Evolutionary conservation across 2,329 filamentous ascomycete genomes (phyloP), one percentile per base, ranked within the genome.

Genomic region (Ophiognomonia clavigignenti-juglandacearum): DNA sequence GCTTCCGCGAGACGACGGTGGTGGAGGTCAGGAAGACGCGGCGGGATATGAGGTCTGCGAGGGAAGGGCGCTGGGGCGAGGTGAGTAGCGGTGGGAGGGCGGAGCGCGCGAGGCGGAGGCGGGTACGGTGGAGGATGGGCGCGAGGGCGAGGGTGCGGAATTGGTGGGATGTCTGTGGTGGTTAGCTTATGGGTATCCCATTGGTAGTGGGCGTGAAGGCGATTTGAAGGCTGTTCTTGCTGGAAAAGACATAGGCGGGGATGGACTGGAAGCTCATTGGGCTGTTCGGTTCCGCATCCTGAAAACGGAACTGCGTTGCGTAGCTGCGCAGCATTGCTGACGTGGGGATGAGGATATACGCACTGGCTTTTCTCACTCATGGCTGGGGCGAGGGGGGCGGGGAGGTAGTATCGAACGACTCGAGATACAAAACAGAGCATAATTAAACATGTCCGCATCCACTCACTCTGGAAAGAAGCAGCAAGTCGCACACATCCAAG

Each of bases 11-110:
- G 20, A 83, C 75, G 38, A 83, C 72, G 27, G 83, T 78, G 13
- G 81, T 87, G 45, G 75, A 71, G 34, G 82, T 85, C 35, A 86
- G 65, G 64, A 86, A 84, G 59, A 88, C 86, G 61, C 72, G 75
- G 34, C 82, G 75, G 19, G 71, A 64, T 43, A 83, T 80, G 13
- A 87, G 79, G 47, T 85, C 78, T 31, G 77, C 64, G 2, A 83
- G 69, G 4, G 78, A 74, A 3, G 83, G 80, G 7, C 81, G 75
- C 23, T 70, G 73, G 4, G 80, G 74, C 6, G 75, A 76, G 7
- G 69, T 67, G 10, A 88, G 71, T 26, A 80, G 68, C 14, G 74
- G 73, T 4, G 74, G 70, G 4, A 88, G 74, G 4, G 71, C 63
- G 27, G 67, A 56, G 29, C 80, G 77, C 29, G 72, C 77, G 53